Percentiles rank a stretch among this genome's conserved stretches.
These are phyloP conservation scores for Populus hybrid DNA, from an alignment of 441 rosid genomes.

Conservation along the genomic window DNA sequence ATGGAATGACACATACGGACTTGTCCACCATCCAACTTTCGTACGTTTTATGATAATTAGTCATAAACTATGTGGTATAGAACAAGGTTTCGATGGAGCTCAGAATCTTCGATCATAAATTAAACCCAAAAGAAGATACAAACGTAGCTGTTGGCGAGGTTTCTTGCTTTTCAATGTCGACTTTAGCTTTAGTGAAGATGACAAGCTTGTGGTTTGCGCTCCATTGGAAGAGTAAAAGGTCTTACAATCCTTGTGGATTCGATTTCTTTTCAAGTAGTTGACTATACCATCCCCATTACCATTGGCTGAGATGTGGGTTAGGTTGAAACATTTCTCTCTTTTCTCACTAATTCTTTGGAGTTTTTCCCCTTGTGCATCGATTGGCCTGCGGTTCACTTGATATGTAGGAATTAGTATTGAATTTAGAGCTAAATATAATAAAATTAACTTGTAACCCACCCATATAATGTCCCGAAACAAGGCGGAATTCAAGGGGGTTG, in stretches of 20 bases:
- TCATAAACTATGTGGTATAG: conserved; percentile 9
- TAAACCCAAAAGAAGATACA: conserved; percentile 17
- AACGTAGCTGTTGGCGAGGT: conserved; percentile 42
- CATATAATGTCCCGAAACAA: conserved; percentile 35
- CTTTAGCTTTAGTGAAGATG: conserved; percentile 34
- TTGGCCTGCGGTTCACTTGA: not conserved
- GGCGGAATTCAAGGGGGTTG: conserved; percentile 57
- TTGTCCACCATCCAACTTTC: conserved; percentile 31
- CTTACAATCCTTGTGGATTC: not conserved
- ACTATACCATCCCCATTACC: conserved; percentile 21
- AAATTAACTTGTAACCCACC: conserved; percentile 23
- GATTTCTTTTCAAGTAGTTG: conserved; percentile 25
- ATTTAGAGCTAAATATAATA: conserved; percentile 21
- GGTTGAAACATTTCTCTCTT: not conserved
- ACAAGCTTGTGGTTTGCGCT: conserved; percentile 28
- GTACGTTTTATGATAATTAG: conserved; percentile 23
- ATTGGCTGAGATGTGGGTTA: conserved; percentile 21
- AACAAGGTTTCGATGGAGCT: conserved; percentile 25
- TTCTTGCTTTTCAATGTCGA: conserved; percentile 30
- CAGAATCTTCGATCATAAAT: conserved; percentile 37
- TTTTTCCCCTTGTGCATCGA: not conserved
- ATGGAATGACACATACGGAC: conserved; percentile 20
- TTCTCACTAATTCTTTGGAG: not conserved
- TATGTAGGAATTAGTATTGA: conserved; percentile 17
- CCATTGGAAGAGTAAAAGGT: conserved; percentile 18